Percentiles rank a stretch among this genome's conserved stretches.
phyloP scores from a whole-genome alignment of 495 filamentous ascomycete genomes.

The Penicillium manginii region DNA sequence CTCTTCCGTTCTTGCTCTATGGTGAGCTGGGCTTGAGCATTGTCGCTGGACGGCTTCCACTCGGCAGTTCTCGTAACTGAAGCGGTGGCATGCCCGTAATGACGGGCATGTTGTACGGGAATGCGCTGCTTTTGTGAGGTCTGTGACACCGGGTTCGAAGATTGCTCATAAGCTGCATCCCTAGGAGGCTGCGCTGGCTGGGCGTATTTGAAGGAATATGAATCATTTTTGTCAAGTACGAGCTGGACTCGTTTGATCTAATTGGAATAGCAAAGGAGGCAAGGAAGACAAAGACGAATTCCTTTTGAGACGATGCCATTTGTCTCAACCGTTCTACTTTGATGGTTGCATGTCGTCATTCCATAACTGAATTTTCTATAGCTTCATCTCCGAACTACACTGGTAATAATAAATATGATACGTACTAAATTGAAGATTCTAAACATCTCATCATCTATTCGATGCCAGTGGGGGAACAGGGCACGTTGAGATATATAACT shows the following conservation, averaged over 20 bases:
- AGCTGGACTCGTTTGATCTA: neutral
- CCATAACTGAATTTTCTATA: conserved; percentile 7
- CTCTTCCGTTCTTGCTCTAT: conserved; percentile 21
- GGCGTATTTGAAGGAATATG: neutral
- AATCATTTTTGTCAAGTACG: neutral
- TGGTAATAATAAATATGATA: neutral
- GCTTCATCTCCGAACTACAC: neutral
- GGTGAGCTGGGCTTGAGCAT: conserved; percentile 28
- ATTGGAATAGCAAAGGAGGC: neutral
- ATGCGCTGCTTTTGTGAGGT: conserved; percentile 50
- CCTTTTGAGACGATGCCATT: neutral
- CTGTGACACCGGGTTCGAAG: conserved; percentile 53
- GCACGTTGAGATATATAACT: too few species aligned
- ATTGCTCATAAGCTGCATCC: conserved; percentile 51
- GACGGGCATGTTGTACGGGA: conserved; percentile 29
- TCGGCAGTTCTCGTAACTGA: conserved; percentile 43
- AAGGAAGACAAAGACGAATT: neutral
- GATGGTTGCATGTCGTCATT: conserved; percentile 28
- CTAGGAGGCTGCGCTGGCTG: conserved; percentile 55
- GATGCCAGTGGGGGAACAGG: too few species aligned
- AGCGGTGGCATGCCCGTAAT: conserved; percentile 36
- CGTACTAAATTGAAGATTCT: too few species aligned
- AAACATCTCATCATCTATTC: too few species aligned
- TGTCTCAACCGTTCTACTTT: neutral
- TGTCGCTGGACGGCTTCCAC: conserved; percentile 43